phyloP scores from a whole-genome alignment of 352 stramenopile species.

The Globisporangium solare region DNA sequence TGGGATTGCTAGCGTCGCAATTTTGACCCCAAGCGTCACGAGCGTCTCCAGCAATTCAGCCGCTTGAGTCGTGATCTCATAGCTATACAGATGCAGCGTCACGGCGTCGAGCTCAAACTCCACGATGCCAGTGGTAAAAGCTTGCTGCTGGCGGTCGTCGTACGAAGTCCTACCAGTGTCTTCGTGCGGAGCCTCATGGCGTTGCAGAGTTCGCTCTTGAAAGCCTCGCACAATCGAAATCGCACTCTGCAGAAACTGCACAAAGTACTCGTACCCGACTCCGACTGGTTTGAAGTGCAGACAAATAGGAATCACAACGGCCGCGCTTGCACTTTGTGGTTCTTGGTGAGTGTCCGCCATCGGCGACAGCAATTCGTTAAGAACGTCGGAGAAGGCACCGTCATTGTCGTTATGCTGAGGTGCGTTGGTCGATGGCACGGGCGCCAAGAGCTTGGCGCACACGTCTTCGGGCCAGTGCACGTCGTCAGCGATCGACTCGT shows the following conservation, averaged over 20 bases:
- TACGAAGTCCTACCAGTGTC: too few species aligned
- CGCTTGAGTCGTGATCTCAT: constrained; percentile 4
- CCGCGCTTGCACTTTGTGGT: too few species aligned
- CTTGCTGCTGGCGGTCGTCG: too few species aligned
- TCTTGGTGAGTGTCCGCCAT: too few species aligned
- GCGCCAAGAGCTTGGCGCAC: constrained; percentile 1
- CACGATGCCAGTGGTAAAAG: not conserved
- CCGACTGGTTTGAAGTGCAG: too few species aligned
- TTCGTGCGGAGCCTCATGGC: too few species aligned
- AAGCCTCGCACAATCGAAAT: too few species aligned
- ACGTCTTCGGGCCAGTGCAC: constrained; percentile 2
- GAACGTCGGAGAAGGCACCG: not conserved
- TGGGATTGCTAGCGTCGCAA: not conserved
- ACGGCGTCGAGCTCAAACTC: not conserved
- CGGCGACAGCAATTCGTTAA: too few species aligned
- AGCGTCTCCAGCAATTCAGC: constrained; percentile 1
- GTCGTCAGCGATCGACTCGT: constrained; percentile 6
- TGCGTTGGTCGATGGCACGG: not conserved
- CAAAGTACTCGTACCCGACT: too few species aligned
- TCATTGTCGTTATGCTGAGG: not conserved
- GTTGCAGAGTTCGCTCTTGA: too few species aligned
- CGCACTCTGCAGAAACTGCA: too few species aligned
- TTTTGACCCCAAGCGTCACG: not conserved
- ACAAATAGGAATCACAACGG: too few species aligned
- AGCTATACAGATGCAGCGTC: constrained; percentile 7